Base-by-base conservation (phyloP, 352 stramenopile species). In the Elongisporangium senticosum region DNA sequence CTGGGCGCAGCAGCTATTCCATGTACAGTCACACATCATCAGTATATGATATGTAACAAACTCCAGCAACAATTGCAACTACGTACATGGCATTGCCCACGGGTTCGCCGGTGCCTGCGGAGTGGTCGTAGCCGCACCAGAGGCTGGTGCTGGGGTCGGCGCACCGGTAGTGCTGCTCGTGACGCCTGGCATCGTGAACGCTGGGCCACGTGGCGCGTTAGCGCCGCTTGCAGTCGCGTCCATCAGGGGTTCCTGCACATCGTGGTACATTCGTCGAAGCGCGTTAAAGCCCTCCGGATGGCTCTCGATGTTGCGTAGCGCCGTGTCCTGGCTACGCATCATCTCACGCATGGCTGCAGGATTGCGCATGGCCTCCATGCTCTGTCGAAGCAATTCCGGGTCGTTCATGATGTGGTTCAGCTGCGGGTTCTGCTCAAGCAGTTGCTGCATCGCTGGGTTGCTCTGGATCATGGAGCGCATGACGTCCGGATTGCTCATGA, bases 321-420 rank as follows among this genome's bases (percentile, higher is more conserved):
- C 96, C 51, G 97, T 95, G 77, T 99, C 97, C 68, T 99, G 96
- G 73, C 83, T 96, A 5, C 96, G 84, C 95, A 99, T 98, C 75
- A 97, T 97, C 65, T 99, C 93, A 48, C 95, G 90, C 89, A 98
- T 98, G 17, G 89, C 89, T 6, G 79, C 83, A 14, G 97, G 97
- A 72, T 99, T 98, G 50, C 96, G 87, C 89, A 98, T 98, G 62
- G 97, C 97, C 68, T 99, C 90, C 83, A 99, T 98, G 60, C 86
- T 95, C 61, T 98, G 86, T 20, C 95, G 74, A 51, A 99, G 77
- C 53, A 98, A 69, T 58, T 97, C 91, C 0, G 97, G 97, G 77
- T 99, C 96, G 61, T 97, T 96, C 61, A 98, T 83, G 28, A 98
- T 84, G 71, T 99, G 92, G 24, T 92, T 93, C 24, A 99, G 69